Evolutionary conservation across 2,329 filamentous ascomycete genomes (phyloP).

Genomic region (Colletotrichum sp.): DNA sequence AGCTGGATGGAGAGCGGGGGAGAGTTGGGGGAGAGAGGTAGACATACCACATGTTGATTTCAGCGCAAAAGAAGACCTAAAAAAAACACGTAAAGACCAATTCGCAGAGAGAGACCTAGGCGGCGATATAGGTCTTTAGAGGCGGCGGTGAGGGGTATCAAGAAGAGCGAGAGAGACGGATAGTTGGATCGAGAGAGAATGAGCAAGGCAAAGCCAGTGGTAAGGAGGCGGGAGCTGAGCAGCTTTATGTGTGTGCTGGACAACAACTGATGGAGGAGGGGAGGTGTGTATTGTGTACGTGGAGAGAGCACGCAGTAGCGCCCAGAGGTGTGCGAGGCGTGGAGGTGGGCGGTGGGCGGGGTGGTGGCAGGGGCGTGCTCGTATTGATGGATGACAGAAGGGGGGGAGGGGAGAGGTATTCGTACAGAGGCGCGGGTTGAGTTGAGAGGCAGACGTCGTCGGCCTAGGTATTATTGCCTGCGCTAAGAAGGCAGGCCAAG

Average conservation of each 20-base stretch:
- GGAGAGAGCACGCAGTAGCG: slow-evolving; percentile 19
- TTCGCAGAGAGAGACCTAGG: slow-evolving; percentile 3
- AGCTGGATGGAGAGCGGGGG: slow-evolving; percentile 2
- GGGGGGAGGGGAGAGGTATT: neutral
- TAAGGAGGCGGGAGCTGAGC: slow-evolving; percentile 23
- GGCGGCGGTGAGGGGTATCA: slow-evolving; percentile 16
- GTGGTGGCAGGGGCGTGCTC: slow-evolving; percentile 20
- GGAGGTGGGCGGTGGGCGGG: slow-evolving; percentile 17
- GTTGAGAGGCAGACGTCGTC: neutral
- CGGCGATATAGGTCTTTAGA: neutral
- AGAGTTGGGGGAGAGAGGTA: slow-evolving; percentile 9
- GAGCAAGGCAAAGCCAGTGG: slow-evolving; percentile 3
- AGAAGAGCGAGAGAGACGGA: slow-evolving; percentile 20
- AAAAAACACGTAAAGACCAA: slow-evolving; percentile 17
- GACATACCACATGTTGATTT: slow-evolving; percentile 27
- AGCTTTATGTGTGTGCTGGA: slow-evolving; percentile 24
- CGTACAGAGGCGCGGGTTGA: neutral
- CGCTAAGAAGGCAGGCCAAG: neutral
- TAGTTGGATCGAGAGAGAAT: slow-evolving; percentile 18
- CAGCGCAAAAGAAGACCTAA: slow-evolving; percentile 14
- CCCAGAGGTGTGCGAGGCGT: slow-evolving; percentile 2
- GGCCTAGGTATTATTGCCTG: neutral
- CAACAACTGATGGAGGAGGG: slow-evolving; percentile 4
- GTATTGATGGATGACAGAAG: slow-evolving; percentile 13
- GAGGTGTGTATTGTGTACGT: slow-evolving; percentile 21